phyloP scores from a whole-genome alignment of 371 early-diverging fungal genomes.

The Mucor piriformis region DNA sequence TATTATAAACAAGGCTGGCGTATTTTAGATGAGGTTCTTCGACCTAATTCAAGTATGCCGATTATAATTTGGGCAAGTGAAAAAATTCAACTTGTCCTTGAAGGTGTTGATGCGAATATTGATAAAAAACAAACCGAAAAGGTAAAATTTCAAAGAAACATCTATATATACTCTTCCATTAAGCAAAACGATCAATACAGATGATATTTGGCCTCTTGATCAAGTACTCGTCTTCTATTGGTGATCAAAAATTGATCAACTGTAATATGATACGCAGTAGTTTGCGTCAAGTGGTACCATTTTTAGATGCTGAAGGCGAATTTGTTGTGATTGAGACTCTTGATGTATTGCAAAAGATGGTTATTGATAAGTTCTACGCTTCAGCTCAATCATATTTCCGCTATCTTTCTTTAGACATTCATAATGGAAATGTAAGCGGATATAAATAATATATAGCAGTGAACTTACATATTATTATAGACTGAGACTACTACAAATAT shows the following conservation, averaged over 20 bases:
- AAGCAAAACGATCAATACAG: conserved; percentile 1
- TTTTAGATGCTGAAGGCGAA: conserved; percentile 4
- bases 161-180: no score
- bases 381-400: conserved; percentile 41
- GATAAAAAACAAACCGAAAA: conserved; percentile 18
- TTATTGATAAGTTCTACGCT: conserved; percentile 30
- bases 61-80: conserved; percentile 33
- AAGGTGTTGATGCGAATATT: neutral
- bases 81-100: conserved; percentile 3
- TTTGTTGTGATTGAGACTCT: conserved; percentile 13
- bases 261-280: conserved; percentile 1
- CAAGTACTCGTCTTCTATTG: conserved; percentile 20
- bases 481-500: neutral
- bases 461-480: neutral
- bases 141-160: conserved; percentile 26
- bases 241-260: neutral
- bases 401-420: conserved; percentile 35
- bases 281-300: conserved; percentile 21
- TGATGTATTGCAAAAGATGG: conserved; percentile 24
- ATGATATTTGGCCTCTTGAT: conserved; percentile 8
- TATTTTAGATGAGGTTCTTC: conserved; percentile 55
- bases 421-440: conserved; percentile 21
- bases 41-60: conserved; percentile 21
- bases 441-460: neutral
- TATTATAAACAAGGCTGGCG: conserved; percentile 67